These are phyloP conservation scores for Fusarium veterinarium DNA, from an alignment of 2,329 filamentous ascomycete species.

Conservation along the genomic window DNA sequence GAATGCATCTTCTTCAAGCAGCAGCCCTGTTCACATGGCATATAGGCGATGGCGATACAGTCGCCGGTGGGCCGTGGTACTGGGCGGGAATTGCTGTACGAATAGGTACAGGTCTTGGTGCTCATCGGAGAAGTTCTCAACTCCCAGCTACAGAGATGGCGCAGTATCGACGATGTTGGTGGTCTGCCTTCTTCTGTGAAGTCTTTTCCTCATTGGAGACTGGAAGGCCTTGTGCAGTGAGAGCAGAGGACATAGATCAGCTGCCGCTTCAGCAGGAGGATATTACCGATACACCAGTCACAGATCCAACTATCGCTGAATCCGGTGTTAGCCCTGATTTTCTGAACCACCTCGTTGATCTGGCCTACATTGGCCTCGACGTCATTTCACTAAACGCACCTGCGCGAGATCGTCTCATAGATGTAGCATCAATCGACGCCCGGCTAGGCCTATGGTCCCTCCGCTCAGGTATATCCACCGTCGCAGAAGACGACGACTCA, in stretches of 20 bases:
- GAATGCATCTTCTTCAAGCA: constrained; percentile 42
- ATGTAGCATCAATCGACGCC: constrained; percentile 37
- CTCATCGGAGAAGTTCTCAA: constrained; percentile 35
- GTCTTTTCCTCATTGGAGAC: constrained; percentile 40
- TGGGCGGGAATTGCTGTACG: constrained; percentile 42
- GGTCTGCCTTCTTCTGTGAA: constrained; percentile 42
- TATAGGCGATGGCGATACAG: constrained; percentile 40
- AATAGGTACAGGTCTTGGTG: constrained; percentile 36
- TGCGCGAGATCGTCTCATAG: constrained; percentile 27
- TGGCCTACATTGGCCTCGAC: constrained; percentile 40
- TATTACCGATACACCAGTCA: constrained; percentile 30
- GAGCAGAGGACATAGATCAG: constrained; percentile 43
- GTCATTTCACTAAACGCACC: constrained; percentile 38
- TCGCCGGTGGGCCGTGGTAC: constrained; percentile 41
- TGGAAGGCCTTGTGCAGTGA: constrained; percentile 37
- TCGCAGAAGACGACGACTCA: constrained; percentile 36
- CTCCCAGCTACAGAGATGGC: constrained; percentile 38
- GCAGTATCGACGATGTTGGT: constrained; percentile 42
- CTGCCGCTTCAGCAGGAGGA: constrained; percentile 33
- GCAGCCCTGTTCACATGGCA: constrained; percentile 42
- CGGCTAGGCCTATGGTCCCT: constrained; percentile 42
- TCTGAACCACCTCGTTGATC: constrained; percentile 39
- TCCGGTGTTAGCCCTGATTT: constrained; percentile 30
- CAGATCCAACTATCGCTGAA: neutral
- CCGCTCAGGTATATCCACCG: constrained; percentile 39